These are phyloP conservation scores for Rhizopus stolonifer DNA, from an alignment of 371 early-diverging fungal species.

Conservation along the genomic window DNA sequence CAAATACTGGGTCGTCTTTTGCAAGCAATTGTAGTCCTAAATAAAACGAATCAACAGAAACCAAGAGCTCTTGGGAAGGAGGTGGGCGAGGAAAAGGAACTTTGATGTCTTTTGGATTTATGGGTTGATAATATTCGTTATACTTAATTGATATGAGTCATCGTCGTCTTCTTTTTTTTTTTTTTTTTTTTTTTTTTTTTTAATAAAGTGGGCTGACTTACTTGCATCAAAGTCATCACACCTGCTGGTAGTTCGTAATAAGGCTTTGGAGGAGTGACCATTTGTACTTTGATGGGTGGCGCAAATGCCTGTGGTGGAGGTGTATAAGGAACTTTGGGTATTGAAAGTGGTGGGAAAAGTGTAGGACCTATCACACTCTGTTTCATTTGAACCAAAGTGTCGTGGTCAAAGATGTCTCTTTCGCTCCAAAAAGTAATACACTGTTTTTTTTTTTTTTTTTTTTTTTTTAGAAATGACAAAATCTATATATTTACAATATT, in stretches of 20 bases:
- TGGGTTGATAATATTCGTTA: conserved; percentile 44
- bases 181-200: not conserved
- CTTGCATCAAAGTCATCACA: conserved; percentile 52
- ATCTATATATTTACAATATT: too few species aligned
- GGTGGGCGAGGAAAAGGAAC: conserved; percentile 27
- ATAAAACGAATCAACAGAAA: conserved; percentile 50
- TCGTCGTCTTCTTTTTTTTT: not conserved
- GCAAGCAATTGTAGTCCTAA: conserved; percentile 34
- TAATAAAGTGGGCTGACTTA: conserved; percentile 14
- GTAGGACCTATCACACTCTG: conserved; percentile 24
- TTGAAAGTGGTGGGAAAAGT: not conserved
- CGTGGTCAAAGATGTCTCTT: conserved; percentile 46
- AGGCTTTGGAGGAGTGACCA: conserved; percentile 29
- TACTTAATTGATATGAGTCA: conserved; percentile 18
- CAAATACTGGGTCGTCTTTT: conserved; percentile 19
- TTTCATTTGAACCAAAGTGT: conserved; percentile 38
- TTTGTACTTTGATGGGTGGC: not conserved
- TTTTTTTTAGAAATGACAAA: too few species aligned
- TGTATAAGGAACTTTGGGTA: conserved; percentile 3
- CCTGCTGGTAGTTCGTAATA: conserved; percentile 62
- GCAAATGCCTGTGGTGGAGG: conserved; percentile 1
- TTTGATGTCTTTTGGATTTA: conserved; percentile 40
- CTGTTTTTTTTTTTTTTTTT: conserved; percentile 34
- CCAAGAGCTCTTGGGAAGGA: conserved; percentile 27
- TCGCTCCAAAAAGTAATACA: conserved; percentile 59